Conservation (phyloP, 306 rosid species). For the Dryas drummondii region DNA sequence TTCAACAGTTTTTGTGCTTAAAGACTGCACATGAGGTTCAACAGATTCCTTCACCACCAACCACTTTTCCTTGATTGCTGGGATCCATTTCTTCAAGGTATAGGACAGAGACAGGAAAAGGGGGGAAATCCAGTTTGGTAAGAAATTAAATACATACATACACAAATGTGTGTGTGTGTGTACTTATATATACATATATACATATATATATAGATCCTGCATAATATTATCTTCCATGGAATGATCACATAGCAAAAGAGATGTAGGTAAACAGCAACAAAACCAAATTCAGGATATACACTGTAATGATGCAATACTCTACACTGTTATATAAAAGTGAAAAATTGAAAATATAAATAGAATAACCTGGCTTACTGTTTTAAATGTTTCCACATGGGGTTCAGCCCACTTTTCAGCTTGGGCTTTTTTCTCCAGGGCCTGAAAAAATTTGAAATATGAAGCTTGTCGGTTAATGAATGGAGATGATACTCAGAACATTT, state of each 20-base stretch:
- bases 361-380: slow-evolving; percentile 56
- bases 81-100: slow-evolving; percentile 72
- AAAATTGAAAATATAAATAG: slow-evolving; percentile 16
- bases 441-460: slow-evolving; percentile 27
- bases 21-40: slow-evolving; percentile 64
- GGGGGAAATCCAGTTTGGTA: slow-evolving; percentile 7
- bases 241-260: neutral
- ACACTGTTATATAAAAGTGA: slow-evolving; percentile 17
- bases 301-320: neutral
- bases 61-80: slow-evolving; percentile 65
- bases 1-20: slow-evolving; percentile 57
- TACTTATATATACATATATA: too few relatives aligned
- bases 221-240: neutral
- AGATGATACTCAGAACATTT: slow-evolving; percentile 7
- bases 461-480: neutral
- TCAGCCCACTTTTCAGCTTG: slow-evolving; percentile 91
- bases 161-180: neutral
- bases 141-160: neutral
- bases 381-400: slow-evolving; percentile 73
- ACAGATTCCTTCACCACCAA: slow-evolving; percentile 50
- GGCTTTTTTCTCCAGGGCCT: slow-evolving; percentile 70
- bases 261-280: neutral
- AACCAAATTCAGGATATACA: neutral
- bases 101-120: slow-evolving; percentile 14
- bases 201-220: neutral